Percentiles rank a stretch among this genome's conserved stretches.
Conservation (phyloP, 495 filamentous ascomycete species). For the Lophiostoma macrostomum region DNA sequence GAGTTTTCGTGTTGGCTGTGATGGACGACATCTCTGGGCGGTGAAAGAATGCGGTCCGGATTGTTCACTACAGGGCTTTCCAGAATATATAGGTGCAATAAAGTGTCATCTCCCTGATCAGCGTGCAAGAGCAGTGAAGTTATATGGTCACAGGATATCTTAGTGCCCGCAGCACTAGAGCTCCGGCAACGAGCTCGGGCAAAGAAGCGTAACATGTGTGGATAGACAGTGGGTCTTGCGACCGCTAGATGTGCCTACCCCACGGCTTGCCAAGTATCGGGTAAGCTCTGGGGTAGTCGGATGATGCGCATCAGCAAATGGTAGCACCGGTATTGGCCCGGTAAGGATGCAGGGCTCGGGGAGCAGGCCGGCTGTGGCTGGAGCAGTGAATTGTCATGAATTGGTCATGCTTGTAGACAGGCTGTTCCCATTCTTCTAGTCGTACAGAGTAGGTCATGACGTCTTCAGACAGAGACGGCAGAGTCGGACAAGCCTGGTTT, state of each 20-base stretch:
- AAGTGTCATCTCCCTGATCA: no score
- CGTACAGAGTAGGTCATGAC: no score
- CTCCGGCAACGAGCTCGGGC: not conserved
- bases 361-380: not conserved
- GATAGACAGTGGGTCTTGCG: not conserved
- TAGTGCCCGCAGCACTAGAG: not conserved
- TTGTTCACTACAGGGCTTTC: no score
- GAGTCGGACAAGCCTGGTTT: no score
- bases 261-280: conserved; percentile 1
- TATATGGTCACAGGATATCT: not conserved
- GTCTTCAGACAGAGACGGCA: no score
- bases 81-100: no score
- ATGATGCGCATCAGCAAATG: not conserved
- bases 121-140: no score
- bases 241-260: conserved; percentile 5
- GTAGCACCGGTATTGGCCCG: not conserved
- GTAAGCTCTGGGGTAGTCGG: no score
- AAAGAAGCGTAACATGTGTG: not conserved
- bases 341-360: not conserved
- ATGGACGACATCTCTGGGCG: not conserved
- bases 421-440: no score
- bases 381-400: conserved; percentile 13
- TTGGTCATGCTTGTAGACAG: conserved; percentile 11
- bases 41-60: not conserved
- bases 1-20: not conserved